phyloP scores from a whole-genome alignment of 2,329 filamentous ascomycete species.

The Diaporthe sp. region DNA sequence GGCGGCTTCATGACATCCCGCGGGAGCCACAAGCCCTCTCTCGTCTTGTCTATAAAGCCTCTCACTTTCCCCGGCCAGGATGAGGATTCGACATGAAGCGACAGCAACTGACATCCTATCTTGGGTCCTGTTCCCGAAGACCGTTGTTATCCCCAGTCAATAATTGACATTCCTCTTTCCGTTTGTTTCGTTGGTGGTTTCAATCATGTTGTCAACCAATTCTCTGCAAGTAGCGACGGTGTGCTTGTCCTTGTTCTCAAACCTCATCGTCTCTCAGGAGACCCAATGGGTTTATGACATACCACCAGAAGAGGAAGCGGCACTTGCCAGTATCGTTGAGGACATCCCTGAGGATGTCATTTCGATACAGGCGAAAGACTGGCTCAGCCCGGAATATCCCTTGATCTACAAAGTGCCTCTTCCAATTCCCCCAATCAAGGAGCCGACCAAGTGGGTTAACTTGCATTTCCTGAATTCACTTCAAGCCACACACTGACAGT shows the following conservation, averaged over 20 bases:
- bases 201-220: neutral
- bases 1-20: neutral
- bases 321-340: conserved; percentile 38
- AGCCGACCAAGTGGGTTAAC: conserved; percentile 50
- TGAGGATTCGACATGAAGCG: neutral
- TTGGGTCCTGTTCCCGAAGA: too few relatives aligned
- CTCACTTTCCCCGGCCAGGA: neutral
- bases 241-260: neutral
- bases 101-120: neutral
- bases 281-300: conserved; percentile 36
- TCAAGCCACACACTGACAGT: neutral
- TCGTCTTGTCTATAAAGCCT: neutral
- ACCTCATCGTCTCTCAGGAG: conserved; percentile 31
- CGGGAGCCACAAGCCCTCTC: too few relatives aligned
- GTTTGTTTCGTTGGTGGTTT: too few relatives aligned
- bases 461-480: neutral
- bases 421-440: conserved; percentile 56
- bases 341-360: conserved; percentile 37
- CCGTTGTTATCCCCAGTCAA: neutral
- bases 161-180: neutral
- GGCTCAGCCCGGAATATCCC: conserved; percentile 47
- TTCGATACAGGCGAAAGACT: conserved; percentile 36
- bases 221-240: neutral
- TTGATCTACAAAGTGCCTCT: conserved; percentile 53
- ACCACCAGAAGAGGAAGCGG: conserved; percentile 37